Conservation (phyloP, 768 basidiomycete species). For the Mycena vitilis region DNA sequence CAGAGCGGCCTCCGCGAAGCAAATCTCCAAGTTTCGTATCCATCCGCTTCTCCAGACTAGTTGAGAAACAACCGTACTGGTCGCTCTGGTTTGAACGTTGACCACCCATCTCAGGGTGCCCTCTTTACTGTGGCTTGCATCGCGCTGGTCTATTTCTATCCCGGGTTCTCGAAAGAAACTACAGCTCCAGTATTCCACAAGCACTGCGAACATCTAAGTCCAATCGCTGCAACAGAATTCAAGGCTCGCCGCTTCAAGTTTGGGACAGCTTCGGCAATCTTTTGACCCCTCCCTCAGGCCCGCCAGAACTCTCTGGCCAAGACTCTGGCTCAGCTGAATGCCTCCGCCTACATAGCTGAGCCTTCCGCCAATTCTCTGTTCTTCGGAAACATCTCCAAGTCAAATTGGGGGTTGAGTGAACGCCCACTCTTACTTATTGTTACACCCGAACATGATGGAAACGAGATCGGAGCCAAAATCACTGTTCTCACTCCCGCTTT, state of each 20-base stretch:
- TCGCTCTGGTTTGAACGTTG: neutral
- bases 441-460: slow-evolving; percentile 50
- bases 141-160: neutral
- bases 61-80: neutral
- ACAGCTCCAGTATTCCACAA: slow-evolving; percentile 2
- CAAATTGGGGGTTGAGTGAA: slow-evolving; percentile 80
- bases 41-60: slow-evolving; percentile 1
- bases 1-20: neutral
- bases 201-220: slow-evolving; percentile 35
- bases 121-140: slow-evolving; percentile 8
- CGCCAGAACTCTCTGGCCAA: slow-evolving; percentile 67
- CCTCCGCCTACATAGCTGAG: slow-evolving; percentile 81
- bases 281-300: slow-evolving; percentile 42
- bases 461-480: slow-evolving; percentile 54
- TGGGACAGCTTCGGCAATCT: neutral
- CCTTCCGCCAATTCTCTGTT: slow-evolving; percentile 79
- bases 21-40: neutral
- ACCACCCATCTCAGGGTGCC: slow-evolving; percentile 2
- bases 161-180: neutral
- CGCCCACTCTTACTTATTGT: slow-evolving; percentile 80
- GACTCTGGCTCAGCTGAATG: slow-evolving; percentile 60
- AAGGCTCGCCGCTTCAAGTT: slow-evolving; percentile 50
- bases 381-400: slow-evolving; percentile 75
- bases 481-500: slow-evolving; percentile 82
- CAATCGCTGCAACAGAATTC: slow-evolving; percentile 59